phyloP scores from a whole-genome alignment of 2,329 filamentous ascomycete species.

The Dothideomycetes sp. region DNA sequence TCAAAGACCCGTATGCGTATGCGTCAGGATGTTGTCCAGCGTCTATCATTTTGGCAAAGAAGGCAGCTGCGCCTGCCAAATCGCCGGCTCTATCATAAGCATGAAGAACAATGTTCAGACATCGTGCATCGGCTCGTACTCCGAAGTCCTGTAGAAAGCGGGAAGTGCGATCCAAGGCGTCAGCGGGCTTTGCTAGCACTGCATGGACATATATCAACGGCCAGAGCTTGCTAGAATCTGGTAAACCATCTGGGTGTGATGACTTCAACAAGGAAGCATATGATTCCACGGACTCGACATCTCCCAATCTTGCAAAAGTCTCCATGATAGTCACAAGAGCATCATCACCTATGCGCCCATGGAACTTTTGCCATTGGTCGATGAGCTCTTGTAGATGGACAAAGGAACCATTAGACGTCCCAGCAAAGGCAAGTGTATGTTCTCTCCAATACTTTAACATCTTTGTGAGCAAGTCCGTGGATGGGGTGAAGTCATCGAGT shows the following conservation, averaged over 20 bases:
- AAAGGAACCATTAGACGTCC: not conserved
- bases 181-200: slow-evolving; percentile 52
- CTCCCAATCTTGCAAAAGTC: slow-evolving; percentile 28
- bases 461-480: not conserved
- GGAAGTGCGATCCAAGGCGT: slow-evolving; percentile 46
- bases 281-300: slow-evolving; percentile 25
- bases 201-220: slow-evolving; percentile 65
- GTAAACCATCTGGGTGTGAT: not conserved
- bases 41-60: slow-evolving; percentile 53
- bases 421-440: not conserved
- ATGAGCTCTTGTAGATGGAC: not conserved
- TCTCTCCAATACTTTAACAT: slow-evolving; percentile 1
- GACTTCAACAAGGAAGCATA: slow-evolving; percentile 16
- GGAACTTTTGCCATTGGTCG: slow-evolving; percentile 18
- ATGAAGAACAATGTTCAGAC: slow-evolving; percentile 71
- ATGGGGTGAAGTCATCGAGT: not conserved
- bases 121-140: slow-evolving; percentile 47
- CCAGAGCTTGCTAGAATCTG: slow-evolving; percentile 17
- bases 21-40: slow-evolving; percentile 45
- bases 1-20: slow-evolving; percentile 62
- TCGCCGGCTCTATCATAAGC: slow-evolving; percentile 59
- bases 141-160: slow-evolving; percentile 49
- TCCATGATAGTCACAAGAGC: slow-evolving; percentile 15
- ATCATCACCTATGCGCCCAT: slow-evolving; percentile 19
- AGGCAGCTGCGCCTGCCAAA: slow-evolving; percentile 53